A percentile compares a stretch with the other conserved stretches of the same genome.
These are phyloP conservation scores for Xanthoceras sorbifolium DNA, from an alignment of 345 rosid species.

Conservation along the genomic window DNA sequence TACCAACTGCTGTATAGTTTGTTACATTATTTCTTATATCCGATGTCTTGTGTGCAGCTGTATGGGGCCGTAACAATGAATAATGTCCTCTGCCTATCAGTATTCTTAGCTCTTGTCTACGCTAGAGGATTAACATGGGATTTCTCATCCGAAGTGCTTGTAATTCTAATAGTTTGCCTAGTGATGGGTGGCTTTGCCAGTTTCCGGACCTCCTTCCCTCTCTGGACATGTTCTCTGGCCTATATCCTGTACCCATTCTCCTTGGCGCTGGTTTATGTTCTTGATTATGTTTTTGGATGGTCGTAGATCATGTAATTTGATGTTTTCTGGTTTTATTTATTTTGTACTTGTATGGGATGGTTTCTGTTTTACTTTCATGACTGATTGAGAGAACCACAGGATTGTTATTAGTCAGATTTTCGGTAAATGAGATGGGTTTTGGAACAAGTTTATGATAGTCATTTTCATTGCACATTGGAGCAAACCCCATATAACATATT, in stretches of 20 bases:
- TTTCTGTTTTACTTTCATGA: not conserved
- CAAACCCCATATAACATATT: too few species aligned
- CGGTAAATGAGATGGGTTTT: not conserved
- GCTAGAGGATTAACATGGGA: constrained; percentile 84
- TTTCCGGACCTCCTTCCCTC: constrained; percentile 86
- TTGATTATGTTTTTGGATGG: constrained; percentile 85
- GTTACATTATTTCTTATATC: not conserved
- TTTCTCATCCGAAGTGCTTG: constrained; percentile 92
- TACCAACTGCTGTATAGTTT: not conserved
- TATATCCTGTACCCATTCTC: constrained; percentile 82
- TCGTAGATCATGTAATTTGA: constrained; percentile 45
- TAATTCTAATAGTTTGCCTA: constrained; percentile 76
- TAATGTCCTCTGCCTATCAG: constrained; percentile 85
- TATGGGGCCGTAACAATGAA: constrained; percentile 95
- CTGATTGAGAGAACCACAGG: not conserved
- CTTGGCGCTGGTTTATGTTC: constrained; percentile 80
- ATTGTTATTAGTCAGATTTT: not conserved
- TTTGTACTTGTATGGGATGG: not conserved
- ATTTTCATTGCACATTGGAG: not conserved
- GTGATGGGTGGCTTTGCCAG: constrained; percentile 86
- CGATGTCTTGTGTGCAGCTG: constrained; percentile 52
- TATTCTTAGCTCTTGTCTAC: constrained; percentile 87
- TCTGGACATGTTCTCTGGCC: constrained; percentile 79
- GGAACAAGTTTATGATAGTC: not conserved
- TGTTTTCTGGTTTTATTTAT: not conserved